Percentiles rank a stretch among this genome's conserved stretches.
These are phyloP conservation scores for Termitomyces bulborhizus DNA, from an alignment of 768 basidiomycete genomes.

Conservation along the genomic window DNA sequence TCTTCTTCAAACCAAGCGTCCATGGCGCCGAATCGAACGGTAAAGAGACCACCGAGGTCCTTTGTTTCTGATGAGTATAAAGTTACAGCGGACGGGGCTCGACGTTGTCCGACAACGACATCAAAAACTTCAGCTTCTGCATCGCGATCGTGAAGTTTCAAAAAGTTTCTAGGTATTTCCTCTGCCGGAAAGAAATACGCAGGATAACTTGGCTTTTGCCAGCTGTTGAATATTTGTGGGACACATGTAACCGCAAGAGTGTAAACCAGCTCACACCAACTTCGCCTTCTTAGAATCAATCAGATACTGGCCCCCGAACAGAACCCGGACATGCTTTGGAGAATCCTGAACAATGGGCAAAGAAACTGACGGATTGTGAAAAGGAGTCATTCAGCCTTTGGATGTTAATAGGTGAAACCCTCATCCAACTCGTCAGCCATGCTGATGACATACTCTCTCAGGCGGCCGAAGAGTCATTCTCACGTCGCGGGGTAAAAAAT, in stretches of 20 bases:
- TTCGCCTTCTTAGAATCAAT: conserved; percentile 53
- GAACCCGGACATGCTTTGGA: conserved; percentile 45
- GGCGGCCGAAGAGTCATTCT: neutral
- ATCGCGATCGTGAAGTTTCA: conserved; percentile 25
- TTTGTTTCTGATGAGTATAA: conserved; percentile 21
- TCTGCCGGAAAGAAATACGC: conserved; percentile 44
- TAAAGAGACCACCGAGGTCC: conserved; percentile 39
- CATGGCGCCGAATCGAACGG: conserved; percentile 40
- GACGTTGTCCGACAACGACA: conserved; percentile 34
- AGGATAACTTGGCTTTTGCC: conserved; percentile 51
- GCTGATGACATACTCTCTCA: neutral
- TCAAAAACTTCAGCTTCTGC: conserved; percentile 36
- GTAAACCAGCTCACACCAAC: conserved; percentile 41
- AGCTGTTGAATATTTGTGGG: conserved; percentile 27
- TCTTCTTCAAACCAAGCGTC: conserved; percentile 71
- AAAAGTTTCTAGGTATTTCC: conserved; percentile 38
- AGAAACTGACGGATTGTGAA: conserved; percentile 23
- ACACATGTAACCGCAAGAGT: neutral
- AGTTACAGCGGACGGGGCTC: conserved; percentile 33
- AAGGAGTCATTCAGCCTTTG: neutral
- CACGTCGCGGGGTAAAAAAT: neutral
- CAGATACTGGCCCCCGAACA: conserved; percentile 44
- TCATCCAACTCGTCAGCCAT: neutral
- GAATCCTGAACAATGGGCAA: conserved; percentile 42
- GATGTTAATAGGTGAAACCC: neutral